Evolutionary conservation across 345 rosid genomes (phyloP), one percentile per base, ranked within the genome.

Genomic region (Conringia planisiliqua): DNA sequence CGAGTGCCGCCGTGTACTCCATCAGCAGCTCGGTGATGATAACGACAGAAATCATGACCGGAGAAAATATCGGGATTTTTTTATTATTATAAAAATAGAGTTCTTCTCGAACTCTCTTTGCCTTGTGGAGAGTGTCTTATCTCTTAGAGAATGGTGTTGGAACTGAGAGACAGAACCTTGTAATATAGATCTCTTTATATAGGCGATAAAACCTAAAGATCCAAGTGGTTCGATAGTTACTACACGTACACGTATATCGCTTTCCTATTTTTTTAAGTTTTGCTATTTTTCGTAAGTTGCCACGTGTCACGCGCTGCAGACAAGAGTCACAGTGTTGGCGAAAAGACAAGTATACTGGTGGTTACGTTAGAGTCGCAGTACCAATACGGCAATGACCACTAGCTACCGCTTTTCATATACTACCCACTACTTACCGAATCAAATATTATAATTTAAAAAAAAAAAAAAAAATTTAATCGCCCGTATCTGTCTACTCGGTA

Each of bases 1-100:
- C 81, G 32, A 90, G 67, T 5, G 83, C 87, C 65, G 48, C 68
- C 78, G 84, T 74, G 84, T 82, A 89, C 48, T 79, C 91, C 68
- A 70, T 74, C 46, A 90, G 27, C 17, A 88, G 69, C 85, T 82
- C 89, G 62, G 86, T 78, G 77, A 82, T 57, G 40, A 66, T 68
- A 33, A 83, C 76, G 68, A 82, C 83, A 26, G 76, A 75, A 4
- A 89, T 85, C 90, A 87, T 89, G 51, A 5, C 46, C 24, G 24
- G 58, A 26, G 40, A 11, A 9, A 12, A 36, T 36, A 36, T 10
- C 10, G 12, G 11, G 4, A 10, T 0, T 36, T 10, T 35, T 35
- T 0, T 4, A 1, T 4, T 4, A 29, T 29, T 8, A 51, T 10
- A 9, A 3, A 22, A 22, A 10, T 48, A 50, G 3, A 10, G 52